These are phyloP conservation scores for Cladosporium sp. DNA, from an alignment of 2,329 filamentous ascomycete species.

Conservation along the genomic window DNA sequence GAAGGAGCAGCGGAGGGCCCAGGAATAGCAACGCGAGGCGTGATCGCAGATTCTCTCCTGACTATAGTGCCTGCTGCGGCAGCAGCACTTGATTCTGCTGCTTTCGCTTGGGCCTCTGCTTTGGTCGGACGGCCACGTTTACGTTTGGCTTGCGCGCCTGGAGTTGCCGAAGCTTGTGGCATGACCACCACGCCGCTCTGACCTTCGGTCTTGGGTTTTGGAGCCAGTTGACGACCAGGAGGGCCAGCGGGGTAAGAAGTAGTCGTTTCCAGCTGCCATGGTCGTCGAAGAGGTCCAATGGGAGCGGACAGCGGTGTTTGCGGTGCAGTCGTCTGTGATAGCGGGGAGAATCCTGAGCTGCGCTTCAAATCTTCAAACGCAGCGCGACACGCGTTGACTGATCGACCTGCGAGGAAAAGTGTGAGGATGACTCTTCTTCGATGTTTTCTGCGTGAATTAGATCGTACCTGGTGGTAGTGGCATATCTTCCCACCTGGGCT, in stretches of 20 bases:
- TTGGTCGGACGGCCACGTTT: conserved; percentile 52
- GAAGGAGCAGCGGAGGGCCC: conserved; percentile 13
- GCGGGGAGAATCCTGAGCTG: conserved; percentile 16
- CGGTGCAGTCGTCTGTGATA: conserved; percentile 27
- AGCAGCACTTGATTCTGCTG: conserved; percentile 34
- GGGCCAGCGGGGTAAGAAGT: conserved; percentile 26
- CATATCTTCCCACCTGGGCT: conserved; percentile 52
- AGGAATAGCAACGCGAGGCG: conserved; percentile 18
- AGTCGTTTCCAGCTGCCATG: conserved; percentile 31
- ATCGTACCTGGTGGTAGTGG: conserved; percentile 50
- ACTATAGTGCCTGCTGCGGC: conserved; percentile 36
- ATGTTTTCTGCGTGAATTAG: conserved; percentile 1
- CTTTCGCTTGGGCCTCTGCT: conserved; percentile 47
- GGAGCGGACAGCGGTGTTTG: conserved; percentile 32
- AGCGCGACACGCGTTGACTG: conserved; percentile 35
- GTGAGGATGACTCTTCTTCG: conserved; percentile 13
- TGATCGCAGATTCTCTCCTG: conserved; percentile 41
- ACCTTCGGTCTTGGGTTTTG: conserved; percentile 40
- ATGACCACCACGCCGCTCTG: conserved; percentile 8
- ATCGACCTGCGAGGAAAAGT: conserved; percentile 32
- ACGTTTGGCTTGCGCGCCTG: conserved; percentile 40
- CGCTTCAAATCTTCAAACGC: conserved; percentile 34
- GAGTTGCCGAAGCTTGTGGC: conserved; percentile 26
- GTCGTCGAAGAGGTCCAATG: conserved; percentile 29
- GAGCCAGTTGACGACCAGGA: conserved; percentile 47